A percentile compares a stretch with the other conserved stretches of the same genome.
Evolutionary conservation across 768 basidiomycete genomes (phyloP).

Genomic region (Xerocomellus intermedius): DNA sequence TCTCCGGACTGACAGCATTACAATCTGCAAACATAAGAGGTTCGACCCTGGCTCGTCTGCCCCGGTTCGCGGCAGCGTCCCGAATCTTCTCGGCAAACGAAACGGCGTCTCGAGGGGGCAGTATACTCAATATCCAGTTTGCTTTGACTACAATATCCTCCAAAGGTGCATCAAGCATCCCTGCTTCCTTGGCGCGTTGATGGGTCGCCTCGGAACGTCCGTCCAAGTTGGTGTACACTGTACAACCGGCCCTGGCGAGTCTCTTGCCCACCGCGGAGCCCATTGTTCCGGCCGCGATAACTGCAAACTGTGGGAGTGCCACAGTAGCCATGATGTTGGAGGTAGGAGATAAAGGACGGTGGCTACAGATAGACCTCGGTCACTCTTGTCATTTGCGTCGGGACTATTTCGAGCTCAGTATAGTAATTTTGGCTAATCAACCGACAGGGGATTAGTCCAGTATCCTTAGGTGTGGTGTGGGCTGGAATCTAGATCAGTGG

Average conservation of each 20-base stretch:
- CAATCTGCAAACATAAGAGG: slow-evolving; percentile 50
- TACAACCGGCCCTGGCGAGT: slow-evolving; percentile 46
- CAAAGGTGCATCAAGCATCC: slow-evolving; percentile 45
- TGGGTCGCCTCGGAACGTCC: slow-evolving; percentile 52
- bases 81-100: slow-evolving; percentile 40
- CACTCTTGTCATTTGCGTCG: neutral
- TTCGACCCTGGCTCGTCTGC: neutral
- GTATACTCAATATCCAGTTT: slow-evolving; percentile 52
- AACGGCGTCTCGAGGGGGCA: slow-evolving; percentile 55
- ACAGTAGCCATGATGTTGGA: slow-evolving; percentile 15
- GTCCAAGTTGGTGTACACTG: slow-evolving; percentile 53
- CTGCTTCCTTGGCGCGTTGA: slow-evolving; percentile 49
- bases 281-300: slow-evolving; percentile 60
- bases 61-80: neutral
- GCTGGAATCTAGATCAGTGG: slow-evolving; percentile 18
- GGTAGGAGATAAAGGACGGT: slow-evolving; percentile 4
- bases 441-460: neutral
- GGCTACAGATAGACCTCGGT: slow-evolving; percentile 12
- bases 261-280: slow-evolving; percentile 53
- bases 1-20: slow-evolving; percentile 56
- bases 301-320: slow-evolving; percentile 35
- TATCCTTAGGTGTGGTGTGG: slow-evolving; percentile 6
- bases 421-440: neutral
- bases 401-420: slow-evolving; percentile 1
- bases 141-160: slow-evolving; percentile 36